A percentile compares a stretch with the other conserved stretches of the same genome.
These are phyloP conservation scores for Groenewaldozyma salmanticensis DNA, from an alignment of 805 yeast genomes.

Conservation along the genomic window DNA sequence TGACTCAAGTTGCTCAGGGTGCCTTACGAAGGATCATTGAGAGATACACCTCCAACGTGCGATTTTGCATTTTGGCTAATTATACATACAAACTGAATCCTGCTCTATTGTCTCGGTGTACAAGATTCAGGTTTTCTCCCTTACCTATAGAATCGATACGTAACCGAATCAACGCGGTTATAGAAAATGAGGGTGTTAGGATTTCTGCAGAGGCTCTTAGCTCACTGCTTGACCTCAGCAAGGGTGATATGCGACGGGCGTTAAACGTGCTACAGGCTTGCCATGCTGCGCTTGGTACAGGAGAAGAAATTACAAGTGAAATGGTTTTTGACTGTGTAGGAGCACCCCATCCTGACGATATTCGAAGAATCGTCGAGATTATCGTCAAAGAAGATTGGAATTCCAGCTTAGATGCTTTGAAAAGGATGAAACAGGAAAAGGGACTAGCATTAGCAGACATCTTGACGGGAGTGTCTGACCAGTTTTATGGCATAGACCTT, in stretches of 20 bases:
- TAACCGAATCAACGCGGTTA: slow-evolving; percentile 58
- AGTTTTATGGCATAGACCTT: slow-evolving; percentile 60
- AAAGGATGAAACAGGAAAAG: slow-evolving; percentile 52
- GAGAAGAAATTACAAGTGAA: slow-evolving; percentile 51
- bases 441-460: slow-evolving; percentile 90
- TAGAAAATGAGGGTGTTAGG: slow-evolving; percentile 54
- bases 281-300: slow-evolving; percentile 55
- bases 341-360: slow-evolving; percentile 83
- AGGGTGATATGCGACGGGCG: slow-evolving; percentile 95
- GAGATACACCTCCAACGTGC: slow-evolving; percentile 86
- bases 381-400: slow-evolving; percentile 85
- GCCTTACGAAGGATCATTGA: slow-evolving; percentile 93
- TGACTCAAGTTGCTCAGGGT: slow-evolving; percentile 95
- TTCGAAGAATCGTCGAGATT: slow-evolving; percentile 64
- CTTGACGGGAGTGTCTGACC: slow-evolving; percentile 63
- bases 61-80: slow-evolving; percentile 92
- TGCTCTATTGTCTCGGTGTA: slow-evolving; percentile 88
- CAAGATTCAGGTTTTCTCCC: slow-evolving; percentile 89
- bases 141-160: slow-evolving; percentile 56
- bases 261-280: slow-evolving; percentile 92
- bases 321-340: slow-evolving; percentile 93
- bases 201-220: slow-evolving; percentile 49
- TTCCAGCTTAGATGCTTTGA: slow-evolving; percentile 57
- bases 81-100: slow-evolving; percentile 94
- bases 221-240: slow-evolving; percentile 62